These are phyloP conservation scores for Claviceps pazoutovae DNA, from an alignment of 2,329 filamentous ascomycete genomes.

Conservation along the genomic window DNA sequence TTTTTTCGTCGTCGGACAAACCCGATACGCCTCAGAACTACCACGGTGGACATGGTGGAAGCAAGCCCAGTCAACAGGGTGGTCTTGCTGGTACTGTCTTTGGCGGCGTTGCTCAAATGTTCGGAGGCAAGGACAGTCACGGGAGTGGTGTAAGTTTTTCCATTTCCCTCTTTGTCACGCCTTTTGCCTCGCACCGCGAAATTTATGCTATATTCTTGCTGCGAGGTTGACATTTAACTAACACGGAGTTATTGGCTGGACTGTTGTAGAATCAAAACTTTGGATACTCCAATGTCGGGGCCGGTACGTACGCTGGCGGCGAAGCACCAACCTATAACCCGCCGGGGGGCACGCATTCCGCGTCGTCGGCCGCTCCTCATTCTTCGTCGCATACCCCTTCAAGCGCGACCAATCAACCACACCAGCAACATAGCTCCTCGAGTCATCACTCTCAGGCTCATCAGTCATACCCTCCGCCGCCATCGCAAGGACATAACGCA, in stretches of 20 bases:
- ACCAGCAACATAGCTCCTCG: slow-evolving; percentile 13
- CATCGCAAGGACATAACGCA: slow-evolving; percentile 8
- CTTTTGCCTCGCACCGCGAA: background rate
- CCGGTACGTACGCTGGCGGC: slow-evolving; percentile 44
- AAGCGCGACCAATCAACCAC: slow-evolving; percentile 15
- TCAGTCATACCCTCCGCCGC: slow-evolving; percentile 12
- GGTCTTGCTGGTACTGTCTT: slow-evolving; percentile 40
- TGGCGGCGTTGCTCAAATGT: slow-evolving; percentile 41
- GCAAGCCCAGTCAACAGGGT: slow-evolving; percentile 24
- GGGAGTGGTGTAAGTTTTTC: slow-evolving; percentile 9
- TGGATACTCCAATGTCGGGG: slow-evolving; percentile 45
- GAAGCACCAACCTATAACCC: slow-evolving; percentile 39
- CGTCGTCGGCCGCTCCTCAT: slow-evolving; percentile 11
- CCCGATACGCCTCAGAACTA: slow-evolving; percentile 32
- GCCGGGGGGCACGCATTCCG: slow-evolving; percentile 15
- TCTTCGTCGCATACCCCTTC: slow-evolving; percentile 11
- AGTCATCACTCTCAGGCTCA: slow-evolving; percentile 8
- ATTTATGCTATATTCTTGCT: background rate
- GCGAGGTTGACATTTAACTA: slow-evolving; percentile 3
- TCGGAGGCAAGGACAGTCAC: slow-evolving; percentile 29
- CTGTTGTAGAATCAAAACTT: slow-evolving; percentile 37
- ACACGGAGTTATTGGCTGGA: background rate
- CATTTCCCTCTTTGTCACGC: background rate
- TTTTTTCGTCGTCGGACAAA: slow-evolving; percentile 36
- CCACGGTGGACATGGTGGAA: slow-evolving; percentile 30